Conservation (phyloP, 441 rosid genomes). For the Syzygium malaccense region DNA sequence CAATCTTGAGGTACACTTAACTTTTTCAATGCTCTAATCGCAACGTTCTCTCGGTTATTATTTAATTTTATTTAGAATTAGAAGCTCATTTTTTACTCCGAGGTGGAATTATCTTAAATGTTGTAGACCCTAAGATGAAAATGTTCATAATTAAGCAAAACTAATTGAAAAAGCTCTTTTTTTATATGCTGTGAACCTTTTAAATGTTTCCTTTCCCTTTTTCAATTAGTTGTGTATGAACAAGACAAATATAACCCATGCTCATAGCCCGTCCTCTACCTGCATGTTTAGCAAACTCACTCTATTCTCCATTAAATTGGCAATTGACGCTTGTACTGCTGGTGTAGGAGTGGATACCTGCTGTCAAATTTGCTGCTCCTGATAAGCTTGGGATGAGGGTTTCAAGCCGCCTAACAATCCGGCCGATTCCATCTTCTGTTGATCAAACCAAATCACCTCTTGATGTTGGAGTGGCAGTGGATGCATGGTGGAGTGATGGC, state of each 20-base stretch:
- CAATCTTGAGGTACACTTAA: conserved; percentile 75
- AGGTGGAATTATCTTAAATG: background rate
- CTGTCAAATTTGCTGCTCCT: conserved; percentile 54
- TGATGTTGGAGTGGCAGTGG: conserved; percentile 68
- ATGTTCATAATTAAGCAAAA: background rate
- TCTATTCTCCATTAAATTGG: background rate
- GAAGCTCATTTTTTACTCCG: background rate
- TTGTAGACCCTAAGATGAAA: background rate
- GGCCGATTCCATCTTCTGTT: conserved; percentile 50
- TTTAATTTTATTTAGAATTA: background rate
- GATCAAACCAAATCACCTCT: conserved; percentile 22
- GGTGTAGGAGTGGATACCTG: conserved; percentile 86
- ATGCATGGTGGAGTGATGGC: conserved; percentile 99
- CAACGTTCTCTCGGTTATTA: background rate
- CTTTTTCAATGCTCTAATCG: background rate
- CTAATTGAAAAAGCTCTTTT: background rate
- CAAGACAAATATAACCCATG: background rate
- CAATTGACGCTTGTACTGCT: background rate
- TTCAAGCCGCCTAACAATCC: conserved; percentile 61
- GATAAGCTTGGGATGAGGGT: conserved; percentile 85
- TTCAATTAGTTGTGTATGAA: background rate
- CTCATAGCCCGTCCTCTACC: background rate
- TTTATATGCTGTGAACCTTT: background rate
- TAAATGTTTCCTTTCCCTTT: background rate
- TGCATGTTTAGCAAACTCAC: background rate